Percentiles rank a stretch among this genome's conserved stretches.
These are phyloP conservation scores for Exsudoporus floridanus DNA, from an alignment of 1,284 basidiomycete species.

Conservation along the genomic window DNA sequence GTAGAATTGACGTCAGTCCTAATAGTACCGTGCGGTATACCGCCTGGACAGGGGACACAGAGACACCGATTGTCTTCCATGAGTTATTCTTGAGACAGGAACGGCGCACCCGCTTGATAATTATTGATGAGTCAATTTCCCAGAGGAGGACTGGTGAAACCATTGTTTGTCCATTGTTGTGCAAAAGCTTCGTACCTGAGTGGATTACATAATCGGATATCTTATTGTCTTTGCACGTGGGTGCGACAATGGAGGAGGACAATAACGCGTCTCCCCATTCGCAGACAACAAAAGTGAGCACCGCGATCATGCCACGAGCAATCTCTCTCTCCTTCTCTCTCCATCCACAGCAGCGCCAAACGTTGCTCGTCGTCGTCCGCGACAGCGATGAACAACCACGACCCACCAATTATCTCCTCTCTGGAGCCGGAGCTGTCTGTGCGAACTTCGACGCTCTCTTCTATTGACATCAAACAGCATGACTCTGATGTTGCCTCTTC, in stretches of 20 bases:
- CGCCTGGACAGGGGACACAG: no score
- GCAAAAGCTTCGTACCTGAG: constrained; percentile 19
- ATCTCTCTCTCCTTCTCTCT: constrained; percentile 1
- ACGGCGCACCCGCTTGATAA: no score
- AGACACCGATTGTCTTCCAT: no score
- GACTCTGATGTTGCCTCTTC: constrained; percentile 2
- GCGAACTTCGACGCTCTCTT: constrained; percentile 22
- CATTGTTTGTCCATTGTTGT: constrained; percentile 22
- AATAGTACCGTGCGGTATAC: not conserved
- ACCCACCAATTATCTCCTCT: no score
- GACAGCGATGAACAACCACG: constrained; percentile 36
- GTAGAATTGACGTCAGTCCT: no score
- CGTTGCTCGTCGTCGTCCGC: constrained; percentile 30
- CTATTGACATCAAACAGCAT: constrained; percentile 22
- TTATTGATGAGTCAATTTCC: no score
- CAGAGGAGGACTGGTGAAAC: no score
- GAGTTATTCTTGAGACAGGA: no score
- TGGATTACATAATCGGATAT: constrained; percentile 21
- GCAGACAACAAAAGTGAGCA: constrained; percentile 26
- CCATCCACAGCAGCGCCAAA: constrained; percentile 3
- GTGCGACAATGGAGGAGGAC: no score
- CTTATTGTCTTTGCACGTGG: constrained; percentile 33
- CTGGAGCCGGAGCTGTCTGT: no score
- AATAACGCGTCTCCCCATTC: constrained; percentile 18
- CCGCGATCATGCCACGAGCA: not conserved